These are phyloP conservation scores for Diaporthe nobilis DNA, from an alignment of 2,329 filamentous ascomycete genomes.

Conservation along the genomic window DNA sequence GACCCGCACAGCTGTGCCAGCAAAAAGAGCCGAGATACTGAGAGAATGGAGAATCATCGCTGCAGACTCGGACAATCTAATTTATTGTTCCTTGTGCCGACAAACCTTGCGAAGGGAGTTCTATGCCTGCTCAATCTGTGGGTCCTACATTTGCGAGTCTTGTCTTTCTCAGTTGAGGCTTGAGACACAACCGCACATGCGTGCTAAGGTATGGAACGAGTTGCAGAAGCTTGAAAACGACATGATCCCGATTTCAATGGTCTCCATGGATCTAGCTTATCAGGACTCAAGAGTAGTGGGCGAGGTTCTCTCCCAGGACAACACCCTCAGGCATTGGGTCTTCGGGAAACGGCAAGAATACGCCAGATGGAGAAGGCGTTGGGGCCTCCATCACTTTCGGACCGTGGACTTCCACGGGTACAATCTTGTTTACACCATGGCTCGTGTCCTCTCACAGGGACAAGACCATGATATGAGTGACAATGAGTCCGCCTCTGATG, in stretches of 20 bases:
- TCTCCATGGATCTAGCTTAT: not conserved
- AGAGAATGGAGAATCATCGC: not conserved
- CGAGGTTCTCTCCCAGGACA: not conserved
- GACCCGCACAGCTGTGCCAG: not conserved
- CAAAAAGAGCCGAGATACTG: not conserved
- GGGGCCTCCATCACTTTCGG: not conserved
- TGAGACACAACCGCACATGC: not conserved
- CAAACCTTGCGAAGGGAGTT: not conserved
- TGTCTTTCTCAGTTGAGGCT: not conserved
- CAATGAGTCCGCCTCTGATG: not conserved
- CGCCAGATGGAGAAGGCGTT: not conserved
- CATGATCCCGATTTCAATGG: not conserved
- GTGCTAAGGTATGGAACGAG: not conserved
- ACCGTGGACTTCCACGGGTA: not conserved
- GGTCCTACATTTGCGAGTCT: not conserved
- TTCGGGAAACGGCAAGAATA: not conserved
- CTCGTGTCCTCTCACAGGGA: not conserved
- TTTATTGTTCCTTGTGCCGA: not conserved
- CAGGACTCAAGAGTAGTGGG: not conserved
- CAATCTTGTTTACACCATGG: not conserved
- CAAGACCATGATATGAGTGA: not conserved
- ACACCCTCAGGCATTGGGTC: not conserved
- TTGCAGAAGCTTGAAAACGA: not conserved
- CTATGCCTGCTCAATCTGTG: not conserved
- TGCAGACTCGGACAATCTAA: fast-evolving